Evolutionary conservation across 2,329 filamentous ascomycete genomes (phyloP).

Genomic region (Lasiodiplodia citricola): DNA sequence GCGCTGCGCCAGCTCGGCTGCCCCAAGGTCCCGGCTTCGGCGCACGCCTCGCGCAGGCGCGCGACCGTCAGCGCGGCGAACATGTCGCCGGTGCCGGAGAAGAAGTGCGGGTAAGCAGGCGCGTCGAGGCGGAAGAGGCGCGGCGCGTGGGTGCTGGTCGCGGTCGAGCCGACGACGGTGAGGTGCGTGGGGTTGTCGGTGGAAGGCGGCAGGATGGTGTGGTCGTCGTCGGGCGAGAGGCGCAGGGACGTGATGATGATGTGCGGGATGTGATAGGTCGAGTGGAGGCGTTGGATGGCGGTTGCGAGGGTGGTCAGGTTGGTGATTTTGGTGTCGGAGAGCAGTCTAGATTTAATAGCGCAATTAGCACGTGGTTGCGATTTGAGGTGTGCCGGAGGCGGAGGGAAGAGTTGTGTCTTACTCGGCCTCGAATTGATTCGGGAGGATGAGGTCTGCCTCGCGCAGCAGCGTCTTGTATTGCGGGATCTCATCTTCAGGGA

Average conservation of each 20-base stretch:
- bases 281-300: slow-evolving; percentile 80
- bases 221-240: slow-evolving; percentile 60
- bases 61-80: slow-evolving; percentile 91
- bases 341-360: slow-evolving; percentile 60
- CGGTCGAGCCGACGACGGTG: slow-evolving; percentile 78
- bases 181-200: slow-evolving; percentile 50
- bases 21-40: slow-evolving; percentile 56
- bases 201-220: slow-evolving; percentile 40
- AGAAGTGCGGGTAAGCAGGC: slow-evolving; percentile 88
- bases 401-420: slow-evolving; percentile 51
- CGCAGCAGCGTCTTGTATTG: slow-evolving; percentile 82
- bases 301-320: slow-evolving; percentile 73
- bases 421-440: slow-evolving; percentile 98
- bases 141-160: slow-evolving; percentile 66
- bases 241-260: slow-evolving; percentile 91
- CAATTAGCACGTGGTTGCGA: not conserved
- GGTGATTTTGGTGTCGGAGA: slow-evolving; percentile 83
- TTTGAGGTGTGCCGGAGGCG: too few species aligned
- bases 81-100: slow-evolving; percentile 97
- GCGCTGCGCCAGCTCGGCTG: slow-evolving; percentile 75
- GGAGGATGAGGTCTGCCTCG: slow-evolving; percentile 88
- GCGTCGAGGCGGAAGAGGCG: slow-evolving; percentile 90
- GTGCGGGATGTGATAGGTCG: slow-evolving; percentile 78
- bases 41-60: slow-evolving; percentile 82
- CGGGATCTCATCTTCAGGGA: slow-evolving; percentile 87